Evolutionary conservation across 306 rosid genomes (phyloP), one percentile per base, ranked within the genome.

Genomic region (Prinsepia uniflora): DNA sequence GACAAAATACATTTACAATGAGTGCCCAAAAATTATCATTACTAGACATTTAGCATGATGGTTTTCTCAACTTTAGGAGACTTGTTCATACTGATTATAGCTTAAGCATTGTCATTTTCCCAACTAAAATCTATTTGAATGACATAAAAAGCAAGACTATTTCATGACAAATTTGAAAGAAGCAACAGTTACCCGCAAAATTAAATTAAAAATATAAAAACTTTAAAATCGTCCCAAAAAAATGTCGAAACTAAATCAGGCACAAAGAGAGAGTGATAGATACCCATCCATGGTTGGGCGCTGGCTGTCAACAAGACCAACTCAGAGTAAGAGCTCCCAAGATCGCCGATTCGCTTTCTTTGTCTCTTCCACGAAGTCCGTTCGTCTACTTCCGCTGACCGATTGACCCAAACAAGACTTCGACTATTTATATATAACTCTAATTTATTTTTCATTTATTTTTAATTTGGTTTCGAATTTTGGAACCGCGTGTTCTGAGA

Each of bases 231-330:
- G 39, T 47, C 69, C 42, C 36, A 30, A 20, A 70, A 42, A 62
- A 11, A 14, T 12, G 42, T 18, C 2, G 6, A 68, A 68, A 40
- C 49, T n/a, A 68, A 39, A 68, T 6, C n/a, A 78, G 41, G 34
- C 43, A 49, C 17, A 36, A 47, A 30, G 36, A 30, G 36, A 30
- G 36, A 30, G 71, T 48, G 43, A 18, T 8, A 43, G 55, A 15
- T 82, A 88, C 94, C 94, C 94, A 44, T 89, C 89, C 94, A 88
- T 88, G 14, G 75, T 46, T 60, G 75, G 59, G 60, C 9, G 53
- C 15, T 17, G 43, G 71, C 58, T 78, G 30, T 40, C 30, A 63
- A 34, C 4, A 53, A 43, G 20, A 6, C 72, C 77, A 46, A 63
- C 56, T 70, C 52, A 62, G 62, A 22, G 62, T 13, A 40, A 20